Conservation (phyloP, 768 basidiomycete species). For the Rickenella mellea region DNA sequence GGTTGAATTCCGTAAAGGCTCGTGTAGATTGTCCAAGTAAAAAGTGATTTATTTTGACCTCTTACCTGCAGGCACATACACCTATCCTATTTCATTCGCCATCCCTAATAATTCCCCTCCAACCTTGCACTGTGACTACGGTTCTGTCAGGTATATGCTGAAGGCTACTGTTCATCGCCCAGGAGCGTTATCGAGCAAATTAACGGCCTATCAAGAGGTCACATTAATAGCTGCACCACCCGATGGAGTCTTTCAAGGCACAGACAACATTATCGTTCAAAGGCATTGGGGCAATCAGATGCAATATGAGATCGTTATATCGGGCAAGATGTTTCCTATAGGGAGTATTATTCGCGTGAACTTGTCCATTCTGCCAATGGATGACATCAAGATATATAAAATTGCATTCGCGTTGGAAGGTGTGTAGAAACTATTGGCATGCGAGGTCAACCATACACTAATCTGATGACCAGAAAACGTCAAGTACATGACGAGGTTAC, state of each 20-base stretch:
- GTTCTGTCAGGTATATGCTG: slow-evolving; percentile 69
- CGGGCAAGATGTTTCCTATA: slow-evolving; percentile 70
- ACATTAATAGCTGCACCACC: slow-evolving; percentile 63
- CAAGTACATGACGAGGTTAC: slow-evolving; percentile 67
- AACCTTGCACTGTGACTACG: slow-evolving; percentile 63
- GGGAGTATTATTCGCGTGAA: slow-evolving; percentile 75
- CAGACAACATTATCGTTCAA: slow-evolving; percentile 72
- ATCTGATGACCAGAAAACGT: slow-evolving; percentile 56
- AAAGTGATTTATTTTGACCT: slow-evolving; percentile 2
- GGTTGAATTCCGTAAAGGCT: slow-evolving; percentile 86
- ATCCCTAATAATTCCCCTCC: slow-evolving; percentile 78
- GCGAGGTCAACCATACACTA: background rate
- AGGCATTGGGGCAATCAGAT: slow-evolving; percentile 86
- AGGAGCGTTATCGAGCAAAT: slow-evolving; percentile 66
- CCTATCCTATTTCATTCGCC: slow-evolving; percentile 86
- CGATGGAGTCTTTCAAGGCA: slow-evolving; percentile 79
- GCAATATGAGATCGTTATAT: slow-evolving; percentile 68
- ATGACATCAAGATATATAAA: slow-evolving; percentile 74
- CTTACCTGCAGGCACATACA: slow-evolving; percentile 62
- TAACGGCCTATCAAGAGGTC: slow-evolving; percentile 64
- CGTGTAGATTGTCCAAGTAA: too few species aligned
- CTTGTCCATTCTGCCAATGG: slow-evolving; percentile 73
- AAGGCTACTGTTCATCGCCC: slow-evolving; percentile 79
- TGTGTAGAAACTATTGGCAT: slow-evolving; percentile 24
- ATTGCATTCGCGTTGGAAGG: slow-evolving; percentile 75